These are phyloP conservation scores for Solanum bukasovii DNA, from an alignment of 257 asterid genomes.

Conservation along the genomic window DNA sequence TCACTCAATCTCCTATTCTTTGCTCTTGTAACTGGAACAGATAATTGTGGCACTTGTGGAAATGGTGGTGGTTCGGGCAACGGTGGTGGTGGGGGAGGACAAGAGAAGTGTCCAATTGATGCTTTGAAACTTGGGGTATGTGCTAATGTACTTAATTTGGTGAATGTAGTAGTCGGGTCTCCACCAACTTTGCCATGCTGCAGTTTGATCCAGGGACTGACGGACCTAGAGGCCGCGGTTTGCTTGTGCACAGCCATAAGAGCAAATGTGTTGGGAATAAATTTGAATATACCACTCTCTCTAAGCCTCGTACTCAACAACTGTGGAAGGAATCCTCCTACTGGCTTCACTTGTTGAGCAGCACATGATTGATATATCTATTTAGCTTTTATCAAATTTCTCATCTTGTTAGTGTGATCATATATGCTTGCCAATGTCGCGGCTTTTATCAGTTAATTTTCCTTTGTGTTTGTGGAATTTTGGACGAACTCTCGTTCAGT, in stretches of 20 bases:
- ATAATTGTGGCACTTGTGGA: neutral
- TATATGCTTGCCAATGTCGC: neutral
- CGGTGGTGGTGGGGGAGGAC: neutral
- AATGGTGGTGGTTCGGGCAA: neutral
- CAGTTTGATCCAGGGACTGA: constrained; percentile 8
- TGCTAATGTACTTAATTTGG: constrained; percentile 5
- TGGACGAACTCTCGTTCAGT: neutral
- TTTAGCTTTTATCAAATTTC: neutral
- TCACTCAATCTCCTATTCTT: neutral
- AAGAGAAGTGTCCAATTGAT: constrained; percentile 9
- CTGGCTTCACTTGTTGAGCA: neutral
- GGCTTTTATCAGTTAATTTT: neutral
- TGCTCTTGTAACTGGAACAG: neutral
- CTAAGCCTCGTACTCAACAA: neutral
- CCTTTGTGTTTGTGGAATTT: neutral
- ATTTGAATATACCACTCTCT: neutral
- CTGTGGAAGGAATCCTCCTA: neutral
- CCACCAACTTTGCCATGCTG: constrained; percentile 16
- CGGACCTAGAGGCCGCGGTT: neutral
- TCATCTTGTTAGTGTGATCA: neutral
- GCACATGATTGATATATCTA: neutral
- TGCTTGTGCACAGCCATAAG: neutral
- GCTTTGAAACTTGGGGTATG: constrained; percentile 20
- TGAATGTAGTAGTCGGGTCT: constrained; percentile 3
- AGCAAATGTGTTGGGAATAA: neutral